A percentile compares a stretch with the other conserved stretches of the same genome.
These are phyloP conservation scores for Coccomyxa sp. DNA, from an alignment of 139 green algal species.

Conservation along the genomic window DNA sequence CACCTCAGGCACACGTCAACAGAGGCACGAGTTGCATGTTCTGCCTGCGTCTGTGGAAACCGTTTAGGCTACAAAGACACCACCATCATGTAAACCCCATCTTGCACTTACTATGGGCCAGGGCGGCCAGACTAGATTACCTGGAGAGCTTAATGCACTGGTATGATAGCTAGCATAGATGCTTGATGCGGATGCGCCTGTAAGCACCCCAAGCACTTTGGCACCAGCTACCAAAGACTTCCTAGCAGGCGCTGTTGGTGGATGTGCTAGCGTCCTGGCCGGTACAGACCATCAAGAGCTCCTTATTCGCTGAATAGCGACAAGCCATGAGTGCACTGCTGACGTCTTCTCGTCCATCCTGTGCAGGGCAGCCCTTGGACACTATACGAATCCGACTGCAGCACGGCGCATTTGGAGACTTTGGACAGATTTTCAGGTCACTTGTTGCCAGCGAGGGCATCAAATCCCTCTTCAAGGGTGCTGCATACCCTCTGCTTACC, in stretches of 20 bases:
- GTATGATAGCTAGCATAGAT: background rate
- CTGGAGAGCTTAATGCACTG: background rate
- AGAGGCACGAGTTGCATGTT: too few species aligned
- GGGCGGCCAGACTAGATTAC: too few species aligned
- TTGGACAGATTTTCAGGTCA: background rate
- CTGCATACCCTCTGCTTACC: slow-evolving; percentile 50
- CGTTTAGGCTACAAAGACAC: background rate
- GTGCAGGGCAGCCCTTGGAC: slow-evolving; percentile 49
- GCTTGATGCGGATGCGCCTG: background rate
- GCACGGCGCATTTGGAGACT: slow-evolving; percentile 20
- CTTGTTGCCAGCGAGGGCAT: slow-evolving; percentile 28
- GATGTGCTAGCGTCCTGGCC: background rate
- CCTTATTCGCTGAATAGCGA: background rate
- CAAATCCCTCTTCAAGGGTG: slow-evolving; percentile 37
- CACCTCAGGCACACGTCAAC: too few species aligned
- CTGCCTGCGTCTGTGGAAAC: too few species aligned
- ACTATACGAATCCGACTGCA: slow-evolving; percentile 43
- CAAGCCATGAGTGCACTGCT: background rate
- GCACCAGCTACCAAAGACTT: background rate
- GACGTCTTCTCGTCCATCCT: background rate
- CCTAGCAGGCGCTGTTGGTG: background rate
- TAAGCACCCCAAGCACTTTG: background rate
- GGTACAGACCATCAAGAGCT: background rate
- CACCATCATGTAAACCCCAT: background rate
- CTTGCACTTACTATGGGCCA: too few species aligned